phyloP scores from a whole-genome alignment of 2,329 filamentous ascomycete species.

The Colletotrichum orchidophilum region DNA sequence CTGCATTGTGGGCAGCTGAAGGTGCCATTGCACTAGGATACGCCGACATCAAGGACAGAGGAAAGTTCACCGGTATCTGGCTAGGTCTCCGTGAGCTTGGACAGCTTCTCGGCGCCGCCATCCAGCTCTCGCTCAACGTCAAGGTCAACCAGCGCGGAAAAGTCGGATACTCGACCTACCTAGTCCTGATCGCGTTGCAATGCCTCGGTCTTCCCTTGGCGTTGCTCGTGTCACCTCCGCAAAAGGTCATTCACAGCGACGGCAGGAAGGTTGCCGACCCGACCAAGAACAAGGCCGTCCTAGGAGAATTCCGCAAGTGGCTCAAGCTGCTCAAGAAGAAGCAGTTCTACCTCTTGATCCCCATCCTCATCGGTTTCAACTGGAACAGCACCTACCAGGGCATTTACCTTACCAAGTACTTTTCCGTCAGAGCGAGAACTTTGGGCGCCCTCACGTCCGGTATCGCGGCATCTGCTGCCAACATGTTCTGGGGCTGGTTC shows the following conservation, averaged over 20 bases:
- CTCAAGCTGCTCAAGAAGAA: conserved; percentile 50
- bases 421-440: conserved; percentile 58
- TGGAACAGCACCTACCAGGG: conserved; percentile 62
- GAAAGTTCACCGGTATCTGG: conserved; percentile 60
- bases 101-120: conserved; percentile 60
- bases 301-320: conserved; percentile 49
- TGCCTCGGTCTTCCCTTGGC: conserved; percentile 56
- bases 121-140: conserved; percentile 59
- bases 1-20: conserved; percentile 46
- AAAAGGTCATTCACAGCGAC: conserved; percentile 54
- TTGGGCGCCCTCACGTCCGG: conserved; percentile 56
- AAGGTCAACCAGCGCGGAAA: conserved; percentile 53
- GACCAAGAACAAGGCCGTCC: conserved; percentile 48
- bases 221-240: conserved; percentile 53
- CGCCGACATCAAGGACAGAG: conserved; percentile 53
- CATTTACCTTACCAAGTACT: conserved; percentile 62
- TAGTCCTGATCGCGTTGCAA: conserved; percentile 54
- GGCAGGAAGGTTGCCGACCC: conserved; percentile 41
- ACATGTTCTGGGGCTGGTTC: conserved; percentile 60
- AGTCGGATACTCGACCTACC: conserved; percentile 53
- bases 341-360: conserved; percentile 58
- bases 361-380: conserved; percentile 58
- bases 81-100: conserved; percentile 62
- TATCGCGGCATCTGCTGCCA: conserved; percentile 54
- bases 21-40: conserved; percentile 43